phyloP scores from a whole-genome alignment of 331 rosid species.

The Quercus lobata region DNA sequence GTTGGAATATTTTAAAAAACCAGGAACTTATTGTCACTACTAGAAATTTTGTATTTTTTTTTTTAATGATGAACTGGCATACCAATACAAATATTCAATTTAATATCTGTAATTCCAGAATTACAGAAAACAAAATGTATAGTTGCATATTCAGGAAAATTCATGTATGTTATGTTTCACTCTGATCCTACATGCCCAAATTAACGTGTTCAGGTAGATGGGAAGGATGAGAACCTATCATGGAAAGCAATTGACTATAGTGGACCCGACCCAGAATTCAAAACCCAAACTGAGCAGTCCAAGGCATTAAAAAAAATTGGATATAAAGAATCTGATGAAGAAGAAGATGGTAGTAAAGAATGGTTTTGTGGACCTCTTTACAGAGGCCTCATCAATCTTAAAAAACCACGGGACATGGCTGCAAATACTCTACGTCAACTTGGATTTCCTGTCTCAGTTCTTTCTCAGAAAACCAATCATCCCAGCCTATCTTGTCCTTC shows the following conservation, averaged over 20 bases:
- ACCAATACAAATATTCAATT: too few relatives aligned
- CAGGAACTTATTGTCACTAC: too few relatives aligned
- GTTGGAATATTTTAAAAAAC: too few relatives aligned
- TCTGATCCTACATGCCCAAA: too few relatives aligned
- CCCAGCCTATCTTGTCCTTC: slow-evolving; percentile 36
- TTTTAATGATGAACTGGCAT: too few relatives aligned
- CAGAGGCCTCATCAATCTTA: slow-evolving; percentile 49
- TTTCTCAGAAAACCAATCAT: slow-evolving; percentile 15
- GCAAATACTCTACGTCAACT: slow-evolving; percentile 28
- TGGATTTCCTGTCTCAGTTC: slow-evolving; percentile 45
- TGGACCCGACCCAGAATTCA: slow-evolving; percentile 71
- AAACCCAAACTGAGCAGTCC: slow-evolving; percentile 26
- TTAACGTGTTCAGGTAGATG: slow-evolving; percentile 50
- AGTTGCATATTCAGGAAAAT: too few relatives aligned
- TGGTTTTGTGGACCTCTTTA: slow-evolving; percentile 58
- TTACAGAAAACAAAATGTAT: too few relatives aligned
- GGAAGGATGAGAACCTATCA: slow-evolving; percentile 45
- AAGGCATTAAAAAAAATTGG: slow-evolving; percentile 17
- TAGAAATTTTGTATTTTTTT: too few relatives aligned
- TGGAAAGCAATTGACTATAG: slow-evolving; percentile 81
- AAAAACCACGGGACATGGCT: slow-evolving; percentile 32
- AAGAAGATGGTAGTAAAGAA: slow-evolving; percentile 21
- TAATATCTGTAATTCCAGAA: too few relatives aligned
- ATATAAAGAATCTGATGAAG: slow-evolving; percentile 15
- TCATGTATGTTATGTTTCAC: too few relatives aligned